phyloP scores from a whole-genome alignment of 2,329 filamentous ascomycete species.

The Sporothrix inflata region DNA sequence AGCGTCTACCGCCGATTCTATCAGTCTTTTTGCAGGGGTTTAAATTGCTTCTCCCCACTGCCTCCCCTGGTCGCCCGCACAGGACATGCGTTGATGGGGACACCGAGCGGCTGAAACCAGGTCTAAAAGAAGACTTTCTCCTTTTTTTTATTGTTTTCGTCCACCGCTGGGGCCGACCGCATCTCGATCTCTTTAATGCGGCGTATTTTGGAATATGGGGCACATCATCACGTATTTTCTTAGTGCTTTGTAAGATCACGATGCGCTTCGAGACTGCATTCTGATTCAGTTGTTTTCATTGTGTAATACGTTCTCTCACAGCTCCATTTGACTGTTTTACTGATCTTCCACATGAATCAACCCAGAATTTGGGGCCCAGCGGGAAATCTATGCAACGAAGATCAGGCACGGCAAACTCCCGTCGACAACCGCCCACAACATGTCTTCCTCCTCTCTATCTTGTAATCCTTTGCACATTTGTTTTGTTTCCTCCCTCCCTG shows the following conservation, averaged over 20 bases:
- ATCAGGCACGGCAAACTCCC: background rate
- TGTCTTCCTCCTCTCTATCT: background rate
- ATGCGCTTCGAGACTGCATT: background rate
- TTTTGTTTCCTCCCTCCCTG: background rate
- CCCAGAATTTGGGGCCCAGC: background rate
- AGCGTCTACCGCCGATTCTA: background rate
- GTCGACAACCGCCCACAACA: background rate
- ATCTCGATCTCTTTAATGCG: slow-evolving; percentile 1
- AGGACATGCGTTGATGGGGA: slow-evolving; percentile 14
- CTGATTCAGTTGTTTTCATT: background rate
- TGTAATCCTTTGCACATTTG: background rate
- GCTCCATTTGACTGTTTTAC: background rate
- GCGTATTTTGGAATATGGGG: background rate
- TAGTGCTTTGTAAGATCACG: background rate
- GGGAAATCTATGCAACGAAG: background rate
- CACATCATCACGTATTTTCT: background rate
- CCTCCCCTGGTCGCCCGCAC: background rate
- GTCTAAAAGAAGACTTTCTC: background rate
- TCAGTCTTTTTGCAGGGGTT: slow-evolving; percentile 1
- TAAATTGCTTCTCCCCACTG: slow-evolving; percentile 22
- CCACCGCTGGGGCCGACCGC: background rate
- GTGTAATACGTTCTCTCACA: background rate
- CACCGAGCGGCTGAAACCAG: slow-evolving; percentile 15
- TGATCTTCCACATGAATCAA: background rate
- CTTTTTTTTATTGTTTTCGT: background rate